Conservation (phyloP, 495 filamentous ascomycete species). For the Tuber magnatum region DNA sequence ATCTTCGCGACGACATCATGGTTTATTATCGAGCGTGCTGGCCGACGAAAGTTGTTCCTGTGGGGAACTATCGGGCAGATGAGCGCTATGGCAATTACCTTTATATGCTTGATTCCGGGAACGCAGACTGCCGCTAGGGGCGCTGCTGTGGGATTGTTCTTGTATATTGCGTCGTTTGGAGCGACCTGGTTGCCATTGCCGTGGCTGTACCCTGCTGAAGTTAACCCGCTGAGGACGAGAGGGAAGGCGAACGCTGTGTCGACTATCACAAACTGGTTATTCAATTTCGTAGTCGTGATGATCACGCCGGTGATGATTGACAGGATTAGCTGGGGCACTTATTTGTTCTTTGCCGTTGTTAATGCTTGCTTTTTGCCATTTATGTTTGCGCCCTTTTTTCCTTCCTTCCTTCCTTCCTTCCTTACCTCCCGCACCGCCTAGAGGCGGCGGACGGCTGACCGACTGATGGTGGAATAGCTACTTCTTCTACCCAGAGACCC, state of each 20-base stretch:
- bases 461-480: slow-evolving; percentile 47
- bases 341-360: slow-evolving; percentile 67
- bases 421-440: neutral
- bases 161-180: slow-evolving; percentile 70
- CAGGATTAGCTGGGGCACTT: slow-evolving; percentile 65
- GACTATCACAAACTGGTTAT: slow-evolving; percentile 72
- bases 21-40: slow-evolving; percentile 71
- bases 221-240: slow-evolving; percentile 68
- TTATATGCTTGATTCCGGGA: slow-evolving; percentile 60
- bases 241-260: slow-evolving; percentile 69
- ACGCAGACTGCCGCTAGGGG: slow-evolving; percentile 53
- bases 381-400: slow-evolving; percentile 46
- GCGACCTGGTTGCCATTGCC: slow-evolving; percentile 67
- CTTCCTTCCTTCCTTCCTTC: neutral
- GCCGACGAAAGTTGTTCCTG: slow-evolving; percentile 64
- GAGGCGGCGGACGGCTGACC: neutral
- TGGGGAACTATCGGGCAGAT: slow-evolving; percentile 63
- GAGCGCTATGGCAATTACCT: slow-evolving; percentile 68
- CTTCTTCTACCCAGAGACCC: slow-evolving; percentile 55
- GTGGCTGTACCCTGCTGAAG: slow-evolving; percentile 63
- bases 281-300: slow-evolving; percentile 77
- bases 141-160: slow-evolving; percentile 67
- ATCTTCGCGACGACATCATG: slow-evolving; percentile 71
- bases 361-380: slow-evolving; percentile 66
- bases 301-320: slow-evolving; percentile 67